Base-by-base conservation (phyloP, 148 eudicot genomes). In the Rhododendron ferrugineum region DNA sequence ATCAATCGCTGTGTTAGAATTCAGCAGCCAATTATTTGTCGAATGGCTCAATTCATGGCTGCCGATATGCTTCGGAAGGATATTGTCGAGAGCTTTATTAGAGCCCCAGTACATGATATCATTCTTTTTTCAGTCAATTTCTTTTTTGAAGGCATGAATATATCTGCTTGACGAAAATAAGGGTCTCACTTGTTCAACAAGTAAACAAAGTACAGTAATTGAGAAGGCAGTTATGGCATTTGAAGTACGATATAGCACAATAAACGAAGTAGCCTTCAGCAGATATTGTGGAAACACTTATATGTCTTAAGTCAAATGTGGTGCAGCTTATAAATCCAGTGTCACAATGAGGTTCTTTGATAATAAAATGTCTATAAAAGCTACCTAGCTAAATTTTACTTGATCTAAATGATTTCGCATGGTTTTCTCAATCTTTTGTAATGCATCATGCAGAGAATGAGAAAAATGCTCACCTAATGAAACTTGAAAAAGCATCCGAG, bases 381-480 rank as follows among this genome's bases (percentile, higher is more conserved):
- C 46, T 54, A 81, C 16, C 20, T 18, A 50, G 47, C 44, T 22
- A 34, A 58, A 6, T 60, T 14, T 22, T 40, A 42, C 50, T 64
- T 70, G 37, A 70, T 70, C 37, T 32, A 13, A 14, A 70, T 30
- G 75, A 70, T 70, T 32, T 3, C 22, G 2, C 30, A 30, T 62
- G 68, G 68, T 62, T 23, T n/a, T 62, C 74, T 68, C 36, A 68
- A 68, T 68, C 74, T 72, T 42, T 54, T 28, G 54, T 34, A 34
- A 62, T 79, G 3, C 36, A 52, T 82, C 6, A 79, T 88, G 85
- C 88, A 87, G 89, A 40, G 30, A 86, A 89, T 73, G 88, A 82
- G 58, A 91, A 89, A 86, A 58, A 89, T 82, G 85, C 79, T 85
- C 93, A 89, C 86, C 79, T 89, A 86, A 85, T 16, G 84, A 88